Percentiles rank a stretch among this genome's conserved stretches.
phyloP scores from a whole-genome alignment of 495 filamentous ascomycete genomes.

The Aspergillus nanangensis region DNA sequence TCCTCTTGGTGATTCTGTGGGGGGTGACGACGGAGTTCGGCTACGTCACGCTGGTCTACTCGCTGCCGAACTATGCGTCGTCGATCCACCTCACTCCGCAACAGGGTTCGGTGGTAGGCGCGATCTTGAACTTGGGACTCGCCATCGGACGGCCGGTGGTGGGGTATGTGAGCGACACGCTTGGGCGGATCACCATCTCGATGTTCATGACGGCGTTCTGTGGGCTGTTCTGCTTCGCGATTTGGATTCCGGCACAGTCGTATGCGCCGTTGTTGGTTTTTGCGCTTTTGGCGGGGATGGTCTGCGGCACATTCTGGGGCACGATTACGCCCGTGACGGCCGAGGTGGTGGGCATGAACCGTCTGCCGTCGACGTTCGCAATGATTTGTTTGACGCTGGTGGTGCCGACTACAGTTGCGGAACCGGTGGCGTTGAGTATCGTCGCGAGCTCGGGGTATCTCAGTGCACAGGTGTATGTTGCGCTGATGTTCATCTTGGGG shows the following conservation, averaged over 20 bases:
- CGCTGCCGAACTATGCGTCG: constrained; percentile 63
- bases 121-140: constrained; percentile 64
- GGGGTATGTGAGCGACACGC: constrained; percentile 60
- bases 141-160: constrained; percentile 62
- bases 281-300: constrained; percentile 56
- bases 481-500: constrained; percentile 55
- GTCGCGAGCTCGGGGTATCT: constrained; percentile 44
- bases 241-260: constrained; percentile 64
- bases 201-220: constrained; percentile 53
- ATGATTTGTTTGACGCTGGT: constrained; percentile 63
- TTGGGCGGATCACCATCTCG: constrained; percentile 67
- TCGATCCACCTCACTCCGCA: constrained; percentile 56
- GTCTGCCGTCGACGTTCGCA: constrained; percentile 55
- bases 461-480: constrained; percentile 57
- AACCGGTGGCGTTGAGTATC: constrained; percentile 64
- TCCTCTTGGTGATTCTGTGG: constrained; percentile 57
- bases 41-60: constrained; percentile 69
- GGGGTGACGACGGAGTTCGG: constrained; percentile 63
- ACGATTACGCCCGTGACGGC: constrained; percentile 61
- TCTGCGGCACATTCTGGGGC: constrained; percentile 68
- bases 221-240: constrained; percentile 55
- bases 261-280: constrained; percentile 63
- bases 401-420: constrained; percentile 62
- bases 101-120: constrained; percentile 62
- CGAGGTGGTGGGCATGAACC: constrained; percentile 61